Percentiles rank a stretch among this genome's conserved stretches.
Conservation (phyloP, 225 moss, liverwort and hornwort species). For the Takakia lepidozioides region DNA sequence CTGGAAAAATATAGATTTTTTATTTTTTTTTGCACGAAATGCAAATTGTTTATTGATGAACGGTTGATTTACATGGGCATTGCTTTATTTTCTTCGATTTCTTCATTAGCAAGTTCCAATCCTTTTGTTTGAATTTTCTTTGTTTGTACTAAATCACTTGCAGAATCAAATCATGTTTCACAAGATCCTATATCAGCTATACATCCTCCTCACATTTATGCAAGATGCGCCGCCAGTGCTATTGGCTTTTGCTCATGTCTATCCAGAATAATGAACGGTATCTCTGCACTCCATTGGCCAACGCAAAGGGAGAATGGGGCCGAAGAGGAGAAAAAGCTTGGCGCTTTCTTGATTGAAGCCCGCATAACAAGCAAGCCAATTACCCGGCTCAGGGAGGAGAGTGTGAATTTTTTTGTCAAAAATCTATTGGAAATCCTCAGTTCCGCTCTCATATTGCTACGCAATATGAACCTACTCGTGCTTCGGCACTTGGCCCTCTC, state of each 20-base stretch:
- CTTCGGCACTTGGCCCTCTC: too few relatives aligned
- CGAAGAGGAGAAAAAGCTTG: not conserved
- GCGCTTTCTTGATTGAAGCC: too few relatives aligned
- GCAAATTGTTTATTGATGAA: constrained; percentile 2
- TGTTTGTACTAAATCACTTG: too few relatives aligned
- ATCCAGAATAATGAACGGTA: constrained; percentile 7
- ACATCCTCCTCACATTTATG: constrained; percentile 7
- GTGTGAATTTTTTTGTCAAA: too few relatives aligned
- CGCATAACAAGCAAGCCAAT: too few relatives aligned
- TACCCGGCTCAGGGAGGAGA: too few relatives aligned
- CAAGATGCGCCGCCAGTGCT: not conserved
- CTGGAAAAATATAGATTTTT: too few relatives aligned
- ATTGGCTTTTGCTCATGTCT: constrained; percentile 6
- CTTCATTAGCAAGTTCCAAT: constrained; percentile 3
- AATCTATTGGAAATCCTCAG: too few relatives aligned
- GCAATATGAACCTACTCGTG: too few relatives aligned
- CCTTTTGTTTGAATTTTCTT: constrained; percentile 1
- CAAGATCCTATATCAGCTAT: not conserved
- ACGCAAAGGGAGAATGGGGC: constrained; percentile 1
- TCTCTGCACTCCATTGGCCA: constrained; percentile 8
- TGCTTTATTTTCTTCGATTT: constrained; percentile 1
- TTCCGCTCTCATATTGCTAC: too few relatives aligned
- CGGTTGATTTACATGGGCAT: constrained; percentile 1
- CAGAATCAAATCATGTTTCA: too few relatives aligned
- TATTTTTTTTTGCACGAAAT: too few relatives aligned